phyloP scores from a whole-genome alignment of 1,284 basidiomycete genomes.

The Rhodofomes roseus region DNA sequence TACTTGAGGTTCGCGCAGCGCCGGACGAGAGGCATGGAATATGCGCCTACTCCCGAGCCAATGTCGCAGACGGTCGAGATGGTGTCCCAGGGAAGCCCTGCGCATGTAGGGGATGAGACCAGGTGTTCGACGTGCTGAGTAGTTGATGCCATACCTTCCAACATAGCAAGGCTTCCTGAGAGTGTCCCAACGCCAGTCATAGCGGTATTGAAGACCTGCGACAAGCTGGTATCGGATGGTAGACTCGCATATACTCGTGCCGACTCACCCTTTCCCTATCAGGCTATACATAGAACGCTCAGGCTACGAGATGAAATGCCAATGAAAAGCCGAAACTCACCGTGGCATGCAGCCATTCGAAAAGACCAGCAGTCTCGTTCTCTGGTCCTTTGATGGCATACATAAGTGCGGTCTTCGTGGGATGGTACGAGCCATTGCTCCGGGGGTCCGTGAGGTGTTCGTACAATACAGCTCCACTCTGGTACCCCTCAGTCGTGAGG shows the following conservation, averaged over 20 bases:
- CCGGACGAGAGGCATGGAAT: neutral
- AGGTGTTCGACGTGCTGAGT: no score
- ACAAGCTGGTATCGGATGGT: neutral
- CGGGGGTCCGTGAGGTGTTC: neutral
- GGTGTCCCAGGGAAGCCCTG: neutral
- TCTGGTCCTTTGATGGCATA: neutral
- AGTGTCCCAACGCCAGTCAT: neutral
- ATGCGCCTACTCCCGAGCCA: neutral
- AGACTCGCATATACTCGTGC: no score
- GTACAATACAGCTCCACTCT: neutral
- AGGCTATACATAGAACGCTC: neutral
- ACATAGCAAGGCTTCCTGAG: neutral
- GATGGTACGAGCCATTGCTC: neutral
- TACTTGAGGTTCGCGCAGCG: neutral
- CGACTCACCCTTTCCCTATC: neutral
- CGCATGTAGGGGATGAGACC: neutral
- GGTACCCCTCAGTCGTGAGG: neutral
- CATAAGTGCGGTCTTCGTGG: neutral
- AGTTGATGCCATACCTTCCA: neutral
- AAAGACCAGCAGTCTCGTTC: neutral
- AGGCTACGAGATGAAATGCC: no score
- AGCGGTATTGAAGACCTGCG: neutral
- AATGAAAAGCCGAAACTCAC: neutral
- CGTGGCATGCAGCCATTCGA: neutral
- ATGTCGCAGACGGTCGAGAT: neutral